A percentile compares a stretch with the other conserved stretches of the same genome.
phyloP scores from a whole-genome alignment of 106 monocot species.

The Apostasia ramifera region DNA sequence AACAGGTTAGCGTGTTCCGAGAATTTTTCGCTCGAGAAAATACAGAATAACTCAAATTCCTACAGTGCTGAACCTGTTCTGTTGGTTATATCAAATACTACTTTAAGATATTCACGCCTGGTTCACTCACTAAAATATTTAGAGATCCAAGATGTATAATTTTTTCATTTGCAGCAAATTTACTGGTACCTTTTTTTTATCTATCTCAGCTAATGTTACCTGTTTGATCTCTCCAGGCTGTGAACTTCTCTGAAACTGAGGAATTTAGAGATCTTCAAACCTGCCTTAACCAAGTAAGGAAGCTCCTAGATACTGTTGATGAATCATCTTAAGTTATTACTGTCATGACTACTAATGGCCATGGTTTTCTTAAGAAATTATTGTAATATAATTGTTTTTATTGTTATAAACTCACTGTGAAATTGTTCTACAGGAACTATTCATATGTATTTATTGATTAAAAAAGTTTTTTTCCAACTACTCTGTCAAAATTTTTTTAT shows the following conservation, averaged over 20 bases:
- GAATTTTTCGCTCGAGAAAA: background rate
- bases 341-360: no score
- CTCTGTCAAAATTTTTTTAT: no score
- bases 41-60: background rate
- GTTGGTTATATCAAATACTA: background rate
- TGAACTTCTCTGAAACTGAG: constrained; percentile 50
- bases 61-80: background rate
- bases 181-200: background rate
- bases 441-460: no score
- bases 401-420: no score
- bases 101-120: background rate
- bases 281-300: constrained; percentile 62
- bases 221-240: constrained; percentile 36
- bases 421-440: no score
- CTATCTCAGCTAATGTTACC: background rate
- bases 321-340: no score
- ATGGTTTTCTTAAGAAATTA: no score
- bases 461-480: no score
- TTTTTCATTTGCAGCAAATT: background rate
- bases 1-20: constrained; percentile 44
- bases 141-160: background rate
- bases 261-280: constrained; percentile 48
- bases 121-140: background rate
- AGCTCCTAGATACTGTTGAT: constrained; percentile 6
- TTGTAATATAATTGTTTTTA: no score